phyloP scores from a whole-genome alignment of 139 green algal species.

The Chlorella sp. region DNA sequence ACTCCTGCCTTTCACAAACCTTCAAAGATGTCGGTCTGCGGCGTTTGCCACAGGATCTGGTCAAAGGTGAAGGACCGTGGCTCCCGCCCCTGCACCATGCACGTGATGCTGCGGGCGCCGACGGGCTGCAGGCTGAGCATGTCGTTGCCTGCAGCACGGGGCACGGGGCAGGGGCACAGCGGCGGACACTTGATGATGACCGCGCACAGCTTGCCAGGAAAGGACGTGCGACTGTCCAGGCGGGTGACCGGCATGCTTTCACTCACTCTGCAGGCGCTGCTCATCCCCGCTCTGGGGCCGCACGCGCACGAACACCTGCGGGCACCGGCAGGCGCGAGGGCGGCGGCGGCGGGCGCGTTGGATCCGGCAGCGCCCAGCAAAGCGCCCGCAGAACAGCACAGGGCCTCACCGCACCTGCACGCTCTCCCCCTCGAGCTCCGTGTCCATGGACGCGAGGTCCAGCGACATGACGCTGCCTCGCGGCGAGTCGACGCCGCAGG shows the following conservation, averaged over 20 bases:
- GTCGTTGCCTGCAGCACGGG: too few species aligned
- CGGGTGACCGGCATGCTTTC: too few species aligned
- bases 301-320: slow-evolving; percentile 50
- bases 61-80: slow-evolving; percentile 46
- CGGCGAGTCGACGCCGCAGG: too few species aligned
- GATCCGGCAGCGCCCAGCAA: not conserved
- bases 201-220: too few species aligned
- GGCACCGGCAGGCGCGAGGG: not conserved
- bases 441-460: not conserved
- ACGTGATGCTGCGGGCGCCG: slow-evolving; percentile 12
- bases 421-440: slow-evolving; percentile 7
- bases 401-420: too few species aligned
- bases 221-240: too few species aligned
- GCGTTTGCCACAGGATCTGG: slow-evolving; percentile 33
- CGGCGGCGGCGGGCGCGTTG: not conserved
- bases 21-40: slow-evolving; percentile 57
- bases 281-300: slow-evolving; percentile 26
- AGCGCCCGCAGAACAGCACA: too few species aligned
- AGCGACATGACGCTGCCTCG: not conserved
- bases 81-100: slow-evolving; percentile 14
- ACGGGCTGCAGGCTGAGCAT: slow-evolving; percentile 18
- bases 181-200: too few species aligned
- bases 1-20: slow-evolving; percentile 10
- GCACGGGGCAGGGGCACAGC: too few species aligned
- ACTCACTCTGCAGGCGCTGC: slow-evolving; percentile 1